These are phyloP conservation scores for Mollisia scopiformis DNA, from an alignment of 2,329 filamentous ascomycete genomes.

Conservation along the genomic window DNA sequence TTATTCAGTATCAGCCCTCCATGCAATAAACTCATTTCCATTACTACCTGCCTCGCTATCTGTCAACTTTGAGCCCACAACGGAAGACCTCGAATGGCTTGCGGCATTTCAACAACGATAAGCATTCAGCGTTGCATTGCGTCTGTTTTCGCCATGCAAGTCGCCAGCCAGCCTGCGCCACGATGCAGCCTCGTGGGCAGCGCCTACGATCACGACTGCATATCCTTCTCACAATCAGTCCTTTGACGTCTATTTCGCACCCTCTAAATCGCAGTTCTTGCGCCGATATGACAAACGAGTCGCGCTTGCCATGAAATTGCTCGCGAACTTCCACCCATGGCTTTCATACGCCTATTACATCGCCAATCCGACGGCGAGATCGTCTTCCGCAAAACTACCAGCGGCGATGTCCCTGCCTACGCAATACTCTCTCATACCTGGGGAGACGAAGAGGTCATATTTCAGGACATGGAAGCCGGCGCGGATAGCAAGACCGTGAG, in stretches of 20 bases:
- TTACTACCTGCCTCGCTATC: constrained; percentile 7
- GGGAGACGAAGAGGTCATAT: constrained; percentile 25
- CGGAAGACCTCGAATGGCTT: background rate
- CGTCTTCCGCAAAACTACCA: constrained; percentile 26
- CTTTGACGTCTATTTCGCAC: constrained; percentile 10
- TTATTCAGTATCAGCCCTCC: background rate
- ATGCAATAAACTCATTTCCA: too few species aligned
- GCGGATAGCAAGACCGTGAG: constrained; percentile 17
- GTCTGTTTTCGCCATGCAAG: constrained; percentile 24
- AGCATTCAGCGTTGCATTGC: constrained; percentile 17
- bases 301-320: constrained; percentile 22
- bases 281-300: constrained; percentile 22
- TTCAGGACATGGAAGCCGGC: constrained; percentile 15
- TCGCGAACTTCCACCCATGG: constrained; percentile 21
- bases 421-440: constrained; percentile 28
- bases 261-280: constrained; percentile 22
- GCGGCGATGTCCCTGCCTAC: constrained; percentile 23
- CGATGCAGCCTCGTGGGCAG: constrained; percentile 22
- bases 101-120: constrained; percentile 13
- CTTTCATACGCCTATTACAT: constrained; percentile 29
- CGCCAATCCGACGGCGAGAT: constrained; percentile 29
- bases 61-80: constrained; percentile 16
- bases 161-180: constrained; percentile 19
- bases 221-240: constrained; percentile 21
- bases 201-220: constrained; percentile 20